phyloP scores from a whole-genome alignment of 169 alveolate species.

The Eimeria necatrix region DNA sequence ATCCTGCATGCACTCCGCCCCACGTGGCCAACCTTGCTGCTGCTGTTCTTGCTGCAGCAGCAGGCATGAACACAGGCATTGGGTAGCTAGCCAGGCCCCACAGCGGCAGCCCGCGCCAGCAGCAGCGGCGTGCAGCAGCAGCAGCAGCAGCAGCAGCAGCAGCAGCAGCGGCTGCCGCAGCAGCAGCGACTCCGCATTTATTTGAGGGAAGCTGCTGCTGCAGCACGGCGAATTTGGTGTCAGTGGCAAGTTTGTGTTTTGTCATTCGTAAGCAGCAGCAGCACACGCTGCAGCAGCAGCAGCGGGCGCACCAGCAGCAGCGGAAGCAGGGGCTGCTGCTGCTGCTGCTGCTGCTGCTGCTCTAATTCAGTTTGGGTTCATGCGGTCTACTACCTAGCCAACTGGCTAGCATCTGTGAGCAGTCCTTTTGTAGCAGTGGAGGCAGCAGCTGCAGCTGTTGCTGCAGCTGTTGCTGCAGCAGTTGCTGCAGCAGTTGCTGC shows the following conservation, averaged over 20 bases:
- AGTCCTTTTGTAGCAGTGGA: too few relatives aligned
- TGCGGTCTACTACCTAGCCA: constrained; percentile 6
- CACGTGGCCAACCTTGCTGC: constrained; percentile 39
- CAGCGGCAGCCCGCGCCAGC: too few relatives aligned
- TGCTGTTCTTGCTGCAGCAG: constrained; percentile 51
- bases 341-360: constrained; percentile 41
- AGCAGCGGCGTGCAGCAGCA: background rate
- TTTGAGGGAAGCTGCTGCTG: background rate
- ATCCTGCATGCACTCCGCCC: background rate
- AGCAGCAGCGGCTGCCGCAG: background rate
- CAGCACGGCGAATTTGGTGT: background rate
- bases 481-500: too few relatives aligned
- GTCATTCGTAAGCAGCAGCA: background rate
- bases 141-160: constrained; percentile 11
- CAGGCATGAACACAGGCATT: constrained; percentile 18
- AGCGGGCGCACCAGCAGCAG: constrained; percentile 7
- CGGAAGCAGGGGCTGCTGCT: constrained; percentile 2
- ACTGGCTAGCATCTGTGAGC: too few relatives aligned
- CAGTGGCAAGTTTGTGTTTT: background rate
- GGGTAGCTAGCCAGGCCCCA: too few relatives aligned
- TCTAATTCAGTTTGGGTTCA: background rate
- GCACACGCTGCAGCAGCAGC: too few relatives aligned
- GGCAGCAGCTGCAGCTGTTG: too few relatives aligned
- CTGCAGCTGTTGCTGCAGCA: too few relatives aligned
- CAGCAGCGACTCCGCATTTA: too few relatives aligned